Base-by-base conservation (phyloP, 2,329 filamentous ascomycete species). In the Colletotrichum cordylinicola region DNA sequence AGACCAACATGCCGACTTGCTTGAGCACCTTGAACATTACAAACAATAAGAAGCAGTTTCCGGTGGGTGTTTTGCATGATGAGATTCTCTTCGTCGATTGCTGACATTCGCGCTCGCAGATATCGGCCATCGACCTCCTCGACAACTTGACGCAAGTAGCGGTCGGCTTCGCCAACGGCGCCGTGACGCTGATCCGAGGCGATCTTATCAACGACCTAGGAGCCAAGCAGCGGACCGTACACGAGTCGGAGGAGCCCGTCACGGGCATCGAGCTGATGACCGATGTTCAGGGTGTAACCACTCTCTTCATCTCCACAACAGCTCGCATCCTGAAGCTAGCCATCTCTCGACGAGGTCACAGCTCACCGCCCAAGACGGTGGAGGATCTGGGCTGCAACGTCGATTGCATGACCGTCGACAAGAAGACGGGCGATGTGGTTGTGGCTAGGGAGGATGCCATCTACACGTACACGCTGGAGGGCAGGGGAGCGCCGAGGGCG, bases 141-240 rank as follows among this genome's bases (percentile, higher is more conserved):
- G 94, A 96, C 65, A 96, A 98, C 84, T 88, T 99, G 29, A 95
- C 95, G 6, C 97, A 99, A 86, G 91, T 98, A 33, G 97, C 96
- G 6, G 94, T 98, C 8, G 98, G 97, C 7, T 99, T 99, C 82
- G 97, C 94, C 15, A 98, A 99, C 84, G 97, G 97, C 9, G 93
- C 96, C 1, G 96, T 99, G 15, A 98, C 96, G 0, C 93, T 99
- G 33, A 95, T 99, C 73, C 92, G 97, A 74, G 97, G 98, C 76
- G 97, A 99, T 82, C 88, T 99, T 65, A 95, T 99, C 80, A 96
- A 99, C 83, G 97, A 99, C 83, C 93, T 97, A 73, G 97, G 98
- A 27, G 96, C 96, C 13, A 96, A 95, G 82, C 97, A 99, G 84
- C 92, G 97, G 69, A 97, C 96, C 39, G 95, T 99, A 12, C 97